Evolutionary conservation across 257 asterid genomes (phyloP).

Genomic region (Thymus quinquecostatus): DNA sequence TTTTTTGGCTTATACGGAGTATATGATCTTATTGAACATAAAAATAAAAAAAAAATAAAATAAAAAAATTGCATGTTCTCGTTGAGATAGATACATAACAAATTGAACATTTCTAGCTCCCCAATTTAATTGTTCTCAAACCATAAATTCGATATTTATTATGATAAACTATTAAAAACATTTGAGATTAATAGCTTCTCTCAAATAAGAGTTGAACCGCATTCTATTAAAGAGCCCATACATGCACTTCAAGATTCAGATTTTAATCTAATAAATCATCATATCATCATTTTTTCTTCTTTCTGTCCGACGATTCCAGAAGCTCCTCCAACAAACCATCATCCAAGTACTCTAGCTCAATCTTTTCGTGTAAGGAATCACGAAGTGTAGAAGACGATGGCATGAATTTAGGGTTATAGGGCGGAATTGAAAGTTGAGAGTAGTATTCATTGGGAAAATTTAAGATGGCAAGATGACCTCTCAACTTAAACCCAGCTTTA

Average conservation of each 20-base stretch:
- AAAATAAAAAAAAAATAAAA: too few relatives aligned
- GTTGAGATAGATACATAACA: too few relatives aligned
- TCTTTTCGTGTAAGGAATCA: constrained; percentile 35
- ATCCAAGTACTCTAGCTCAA: constrained; percentile 59
- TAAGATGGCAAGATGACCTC: constrained; percentile 63
- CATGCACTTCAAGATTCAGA: not conserved
- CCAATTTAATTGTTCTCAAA: too few relatives aligned
- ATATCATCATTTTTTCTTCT: constrained; percentile 34
- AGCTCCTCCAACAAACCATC: constrained; percentile 61
- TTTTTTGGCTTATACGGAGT: too few relatives aligned
- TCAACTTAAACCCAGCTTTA: constrained; percentile 47
- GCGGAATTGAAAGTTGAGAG: constrained; percentile 54
- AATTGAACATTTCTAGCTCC: too few relatives aligned
- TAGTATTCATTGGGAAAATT: constrained; percentile 64
- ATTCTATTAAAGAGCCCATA: not conserved
- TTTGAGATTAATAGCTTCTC: too few relatives aligned
- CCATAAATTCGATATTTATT: too few relatives aligned
- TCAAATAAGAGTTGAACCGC: not conserved
- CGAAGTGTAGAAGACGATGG: constrained; percentile 16
- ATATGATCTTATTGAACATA: too few relatives aligned
- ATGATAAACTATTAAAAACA: too few relatives aligned
- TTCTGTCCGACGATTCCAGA: constrained; percentile 47
- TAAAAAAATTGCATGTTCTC: too few relatives aligned
- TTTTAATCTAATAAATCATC: not conserved
- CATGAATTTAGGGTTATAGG: constrained; percentile 41